phyloP scores from a whole-genome alignment of 2,329 filamentous ascomycete genomes.

The Paecilomyces formosus region DNA sequence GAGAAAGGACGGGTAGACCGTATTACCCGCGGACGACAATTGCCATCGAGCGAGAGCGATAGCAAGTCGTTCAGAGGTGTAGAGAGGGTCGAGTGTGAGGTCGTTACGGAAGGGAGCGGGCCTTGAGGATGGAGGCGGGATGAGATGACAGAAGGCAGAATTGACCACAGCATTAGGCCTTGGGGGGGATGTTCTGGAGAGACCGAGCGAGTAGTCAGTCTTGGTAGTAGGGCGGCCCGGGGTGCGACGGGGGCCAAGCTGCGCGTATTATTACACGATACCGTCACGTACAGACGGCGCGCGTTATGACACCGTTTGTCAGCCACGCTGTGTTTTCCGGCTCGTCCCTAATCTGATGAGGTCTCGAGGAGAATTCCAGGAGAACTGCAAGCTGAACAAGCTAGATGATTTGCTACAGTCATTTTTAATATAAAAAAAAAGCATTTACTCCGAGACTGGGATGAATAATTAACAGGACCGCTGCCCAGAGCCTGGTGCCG shows the following conservation, averaged over 20 bases:
- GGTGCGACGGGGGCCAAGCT: not conserved
- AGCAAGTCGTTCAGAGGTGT: not conserved
- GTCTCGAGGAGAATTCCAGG: not conserved
- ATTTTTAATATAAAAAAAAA: not conserved
- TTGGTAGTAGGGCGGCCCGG: not conserved
- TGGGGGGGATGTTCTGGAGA: not conserved
- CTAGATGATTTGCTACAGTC: not conserved
- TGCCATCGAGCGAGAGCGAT: not conserved
- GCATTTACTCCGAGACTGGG: not conserved
- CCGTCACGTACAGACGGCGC: conserved; percentile 7
- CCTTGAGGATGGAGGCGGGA: not conserved
- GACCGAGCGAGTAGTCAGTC: not conserved
- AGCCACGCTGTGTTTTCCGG: not conserved
- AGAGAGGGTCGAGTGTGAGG: not conserved
- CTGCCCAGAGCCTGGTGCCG: not conserved
- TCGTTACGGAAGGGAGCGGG: not conserved
- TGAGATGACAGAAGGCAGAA: not conserved
- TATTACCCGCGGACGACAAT: not conserved
- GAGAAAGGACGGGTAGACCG: not conserved
- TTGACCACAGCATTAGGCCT: not conserved
- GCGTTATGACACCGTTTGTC: not conserved
- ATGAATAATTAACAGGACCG: not conserved
- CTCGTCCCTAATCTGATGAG: not conserved
- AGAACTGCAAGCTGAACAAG: not conserved
- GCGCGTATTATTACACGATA: not conserved